Base-by-base conservation (phyloP, 331 rosid species). In the Acacia pycnantha region DNA sequence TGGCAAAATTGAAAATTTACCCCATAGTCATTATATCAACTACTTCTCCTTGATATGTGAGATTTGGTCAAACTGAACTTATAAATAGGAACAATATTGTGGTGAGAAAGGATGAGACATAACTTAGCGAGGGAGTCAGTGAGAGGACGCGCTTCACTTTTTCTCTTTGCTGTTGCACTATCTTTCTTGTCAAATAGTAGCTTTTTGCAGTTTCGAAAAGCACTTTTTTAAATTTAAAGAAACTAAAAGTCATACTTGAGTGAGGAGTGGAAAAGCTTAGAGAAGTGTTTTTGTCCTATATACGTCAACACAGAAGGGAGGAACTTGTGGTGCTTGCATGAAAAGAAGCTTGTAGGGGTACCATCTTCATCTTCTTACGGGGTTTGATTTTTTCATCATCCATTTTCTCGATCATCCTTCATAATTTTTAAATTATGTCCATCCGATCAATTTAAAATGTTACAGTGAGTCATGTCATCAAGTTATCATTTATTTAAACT, bases 271-370 rank as follows among this genome's bases (percentile, higher is more conserved):
- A 47, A 72, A 50, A 73, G 53, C 69, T 75, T n/a, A 2, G 16
- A 11, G 35, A 77, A 78, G 72, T 70, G 35, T 70, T 74, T 81
- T 53, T 43, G 77, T 54, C 73, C 59, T 27, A 41, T 70, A 33
- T 73, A 26, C 56, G 44, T 73, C 64, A 66, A 77, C 74, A 47
- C 73, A 76, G 84, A 82, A 76, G 77, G 74, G 81, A n/a, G 43
- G 69, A 61, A 2, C 4, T 9, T 4, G 51, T 13, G 5, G n/a
- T 16, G 51, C 16, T 59, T 62, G 40, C 68, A 13, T 62, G 40
- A 3, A 62, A 27, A 62, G 13, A 8, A 40, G 41, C n/a, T n/a
- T n/a, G 41, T 14, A 10, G 41, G 41, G 31, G 70, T 64, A 29
- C 70, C 12, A 64, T 29, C 15, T 29, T 6, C n/a, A n/a, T n/a